phyloP scores from a whole-genome alignment of 176 grass and related monocot genomes.

The Metroxylon sagu region DNA sequence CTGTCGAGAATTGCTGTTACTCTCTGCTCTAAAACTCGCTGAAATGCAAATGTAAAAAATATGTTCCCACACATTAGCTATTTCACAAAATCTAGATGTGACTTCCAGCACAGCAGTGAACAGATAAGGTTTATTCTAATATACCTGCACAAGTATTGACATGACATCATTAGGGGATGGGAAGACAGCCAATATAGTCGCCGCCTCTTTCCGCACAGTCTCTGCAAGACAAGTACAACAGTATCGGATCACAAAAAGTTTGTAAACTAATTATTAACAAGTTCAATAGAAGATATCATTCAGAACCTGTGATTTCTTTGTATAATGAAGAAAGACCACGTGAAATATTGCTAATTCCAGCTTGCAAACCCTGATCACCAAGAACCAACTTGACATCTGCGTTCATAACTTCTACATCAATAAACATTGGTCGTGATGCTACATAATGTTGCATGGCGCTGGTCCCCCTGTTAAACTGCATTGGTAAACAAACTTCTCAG shows the following conservation, averaged over 20 bases:
- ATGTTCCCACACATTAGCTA: slow-evolving; percentile 24
- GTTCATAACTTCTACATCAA: slow-evolving; percentile 97
- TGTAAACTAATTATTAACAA: background rate
- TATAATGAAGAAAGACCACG: slow-evolving; percentile 68
- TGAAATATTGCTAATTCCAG: slow-evolving; percentile 48
- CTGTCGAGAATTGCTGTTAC: slow-evolving; percentile 88
- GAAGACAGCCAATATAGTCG: slow-evolving; percentile 89
- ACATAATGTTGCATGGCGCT: slow-evolving; percentile 99
- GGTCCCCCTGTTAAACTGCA: slow-evolving; percentile 93
- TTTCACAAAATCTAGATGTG: slow-evolving; percentile 13
- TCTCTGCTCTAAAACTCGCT: slow-evolving; percentile 98
- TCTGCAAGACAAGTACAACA: slow-evolving; percentile 31
- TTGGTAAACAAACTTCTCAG: background rate
- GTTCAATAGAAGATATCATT: background rate
- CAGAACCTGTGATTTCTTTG: slow-evolving; percentile 81
- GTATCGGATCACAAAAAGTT: background rate
- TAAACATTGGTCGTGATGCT: slow-evolving; percentile 91
- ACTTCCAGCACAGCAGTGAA: slow-evolving; percentile 10
- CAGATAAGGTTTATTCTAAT: slow-evolving; percentile 8
- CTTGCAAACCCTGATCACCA: slow-evolving; percentile 74
- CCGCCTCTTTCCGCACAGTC: slow-evolving; percentile 86
- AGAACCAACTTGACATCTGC: slow-evolving; percentile 94
- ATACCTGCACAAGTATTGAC: slow-evolving; percentile 97
- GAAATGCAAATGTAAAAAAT: slow-evolving; percentile 29
- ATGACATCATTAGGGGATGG: slow-evolving; percentile 98